A percentile compares a stretch with the other conserved stretches of the same genome.
Evolutionary conservation across 2,329 filamentous ascomycete genomes (phyloP).

Genomic region (Tothia fuscella): DNA sequence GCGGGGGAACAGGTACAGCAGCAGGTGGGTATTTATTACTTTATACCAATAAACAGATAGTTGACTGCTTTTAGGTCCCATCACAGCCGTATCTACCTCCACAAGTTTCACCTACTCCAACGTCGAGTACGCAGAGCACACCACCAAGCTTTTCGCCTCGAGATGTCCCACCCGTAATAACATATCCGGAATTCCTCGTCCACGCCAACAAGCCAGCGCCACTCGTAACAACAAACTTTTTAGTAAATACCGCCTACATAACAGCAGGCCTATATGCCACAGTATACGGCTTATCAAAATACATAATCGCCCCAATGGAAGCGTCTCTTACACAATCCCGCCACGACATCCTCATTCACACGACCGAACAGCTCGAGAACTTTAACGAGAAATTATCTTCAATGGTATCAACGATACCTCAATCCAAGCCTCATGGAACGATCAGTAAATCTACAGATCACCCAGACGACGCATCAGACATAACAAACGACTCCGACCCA

Average conservation of each 20-base stretch:
- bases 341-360: constrained; percentile 44
- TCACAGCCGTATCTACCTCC: constrained; percentile 2
- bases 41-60: background rate
- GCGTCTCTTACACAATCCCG: constrained; percentile 41
- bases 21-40: background rate
- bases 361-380: constrained; percentile 38
- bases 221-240: constrained; percentile 43
- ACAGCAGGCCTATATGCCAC: constrained; percentile 42
- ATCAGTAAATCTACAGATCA: constrained; percentile 18
- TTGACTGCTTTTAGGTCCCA: background rate
- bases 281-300: constrained; percentile 60
- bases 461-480: constrained; percentile 39
- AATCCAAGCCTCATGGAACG: constrained; percentile 20
- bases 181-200: constrained; percentile 54
- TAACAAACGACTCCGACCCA: constrained; percentile 48
- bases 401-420: constrained; percentile 51
- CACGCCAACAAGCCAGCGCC: constrained; percentile 47
- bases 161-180: constrained; percentile 49
- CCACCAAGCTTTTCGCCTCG: constrained; percentile 12
- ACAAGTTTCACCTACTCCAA: constrained; percentile 38
- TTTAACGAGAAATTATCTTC: constrained; percentile 46
- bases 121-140: constrained; percentile 3
- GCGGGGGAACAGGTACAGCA: constrained; percentile 13
- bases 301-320: constrained; percentile 52
- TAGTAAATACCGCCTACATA: constrained; percentile 45